Base-by-base conservation (phyloP, 306 rosid genomes). In the Vigna trinervia region DNA sequence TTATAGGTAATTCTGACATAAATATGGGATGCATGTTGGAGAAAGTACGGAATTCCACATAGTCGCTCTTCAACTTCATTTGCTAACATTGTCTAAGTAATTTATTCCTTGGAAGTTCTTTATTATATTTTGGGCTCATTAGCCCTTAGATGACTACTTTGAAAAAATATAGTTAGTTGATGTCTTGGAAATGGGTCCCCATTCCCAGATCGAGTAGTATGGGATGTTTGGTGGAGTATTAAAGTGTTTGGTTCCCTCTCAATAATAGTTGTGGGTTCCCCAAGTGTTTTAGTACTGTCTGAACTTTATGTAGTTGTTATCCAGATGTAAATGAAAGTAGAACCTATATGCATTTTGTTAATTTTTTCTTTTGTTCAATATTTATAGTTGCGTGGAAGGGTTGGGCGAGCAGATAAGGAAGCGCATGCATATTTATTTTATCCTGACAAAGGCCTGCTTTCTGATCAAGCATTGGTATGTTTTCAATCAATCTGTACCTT, bases 321-420 rank as follows among this genome's bases (percentile, higher is more conserved):
- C 4, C 46, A 9, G 12, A 41, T 43, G 30, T 23, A 34, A 32
- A 67, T 47, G 72, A 23, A 8, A 73, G 41, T 36, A 36, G 14
- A 1, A 65, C 26, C 22, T 57, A 23, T 28, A 43, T 61, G 74
- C 61, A 7, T 7, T 0, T 6, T 52, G 41, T 48, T 14, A 12
- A 8, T 58, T 51, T 15, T 47, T 12, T 47, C 32, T 64, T 63
- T 67, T 64, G 72, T 59, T 60, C 56, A 81, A 78, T 80, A 78
- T 66, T 84, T 71, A 39, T 86, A 94, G 96, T 89, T 94, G 86
- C 93, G 98, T 71, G 98, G 98, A 87, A 87, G 98, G 82, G 97
- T 94, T 78, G 98, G 98, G 17, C 90, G 97, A 62, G 97, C 98
- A 47, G 97, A 94, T 71, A 94, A 90, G 89, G 97, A 94, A 87